Evolutionary conservation across 2,329 filamentous ascomycete genomes (phyloP).

Genomic region (Colletotrichum sojae): DNA sequence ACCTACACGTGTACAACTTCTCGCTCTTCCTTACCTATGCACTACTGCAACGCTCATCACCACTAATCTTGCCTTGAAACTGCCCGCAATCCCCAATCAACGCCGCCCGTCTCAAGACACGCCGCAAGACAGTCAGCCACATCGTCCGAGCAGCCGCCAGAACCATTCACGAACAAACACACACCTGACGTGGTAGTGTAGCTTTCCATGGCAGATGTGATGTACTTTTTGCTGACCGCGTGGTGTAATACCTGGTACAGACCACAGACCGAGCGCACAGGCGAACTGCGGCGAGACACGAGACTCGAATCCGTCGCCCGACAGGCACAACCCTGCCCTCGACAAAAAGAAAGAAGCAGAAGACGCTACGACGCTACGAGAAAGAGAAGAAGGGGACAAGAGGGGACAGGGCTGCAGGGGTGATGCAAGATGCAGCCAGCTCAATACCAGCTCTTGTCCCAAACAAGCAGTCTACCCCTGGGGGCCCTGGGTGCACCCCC

Average conservation of each 20-base stretch:
- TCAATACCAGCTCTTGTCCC: slow-evolving; percentile 24
- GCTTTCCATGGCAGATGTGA: too few relatives aligned
- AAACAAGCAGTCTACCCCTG: slow-evolving; percentile 22
- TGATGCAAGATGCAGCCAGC: slow-evolving; percentile 34
- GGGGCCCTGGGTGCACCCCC: neutral
- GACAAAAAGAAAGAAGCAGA: neutral
- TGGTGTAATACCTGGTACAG: too few relatives aligned
- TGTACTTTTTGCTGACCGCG: too few relatives aligned
- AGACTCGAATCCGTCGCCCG: slow-evolving; percentile 5
- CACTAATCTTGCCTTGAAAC: slow-evolving; percentile 3
- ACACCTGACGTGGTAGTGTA: too few relatives aligned
- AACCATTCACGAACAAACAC: too few relatives aligned
- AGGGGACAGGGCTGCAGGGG: slow-evolving; percentile 35
- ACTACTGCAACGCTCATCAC: slow-evolving; percentile 4
- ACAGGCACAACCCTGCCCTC: slow-evolving; percentile 17
- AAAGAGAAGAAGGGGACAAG: slow-evolving; percentile 9
- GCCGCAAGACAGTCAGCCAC: slow-evolving; percentile 2
- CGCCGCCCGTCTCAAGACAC: slow-evolving; percentile 8
- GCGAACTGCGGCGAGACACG: slow-evolving; percentile 3
- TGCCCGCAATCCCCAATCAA: slow-evolving; percentile 10
- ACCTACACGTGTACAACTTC: too few relatives aligned
- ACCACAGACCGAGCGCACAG: too few relatives aligned
- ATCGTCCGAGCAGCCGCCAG: too few relatives aligned
- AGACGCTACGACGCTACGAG: neutral
- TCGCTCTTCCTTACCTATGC: too few relatives aligned